Evolutionary conservation across 495 filamentous ascomycete genomes (phyloP), one percentile per base, ranked within the genome.

Genomic region (Mytilinidion resinicola): DNA sequence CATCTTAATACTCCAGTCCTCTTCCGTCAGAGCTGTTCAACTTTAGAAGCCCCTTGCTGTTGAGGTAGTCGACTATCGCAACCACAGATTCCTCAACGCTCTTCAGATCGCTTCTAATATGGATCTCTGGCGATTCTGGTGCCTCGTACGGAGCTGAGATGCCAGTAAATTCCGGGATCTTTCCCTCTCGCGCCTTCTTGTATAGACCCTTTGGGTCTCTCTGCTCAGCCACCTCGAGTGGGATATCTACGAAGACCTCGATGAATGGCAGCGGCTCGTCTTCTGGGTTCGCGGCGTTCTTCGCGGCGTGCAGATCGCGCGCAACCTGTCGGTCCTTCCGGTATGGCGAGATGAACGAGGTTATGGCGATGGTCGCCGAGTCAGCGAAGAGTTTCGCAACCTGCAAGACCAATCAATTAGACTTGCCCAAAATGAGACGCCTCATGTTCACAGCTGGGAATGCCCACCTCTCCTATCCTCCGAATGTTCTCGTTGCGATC

Each of bases 401-500:
- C 85, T 88, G 14, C 35, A 56, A 53, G 39, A 35, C 8, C 39
- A 14, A 42, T 42, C 11, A 42, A 42, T 42, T 3, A 12, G 11
- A 42, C 3, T 42, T 42, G 3, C 39, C 8, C 4, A 8, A 2
- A 4, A 17, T 39, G 39, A 17, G 39, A 14, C 17, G 39, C 9
- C 39, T 17, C 1, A 12, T 9, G 39, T 42, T 3, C 3, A 17
- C 12, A 19, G 21, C 14, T 3, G 4, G 8, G 41, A 17, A 39
- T 33, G 60, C 70, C 9, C 67, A 86, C 85, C 78, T 98, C 95
- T 14, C 88, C 89, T 64, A 98, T 95, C 55, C 93, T 82, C 49
- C 93, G 81, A 72, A 98, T 98, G 76, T 98, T 98, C 82, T 97
- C 95, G 70, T 89, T 90, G 58, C 93, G 83, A 77, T 97, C 93